These are phyloP conservation scores for Populus euphratica DNA, from an alignment of 345 rosid genomes.

Conservation along the genomic window DNA sequence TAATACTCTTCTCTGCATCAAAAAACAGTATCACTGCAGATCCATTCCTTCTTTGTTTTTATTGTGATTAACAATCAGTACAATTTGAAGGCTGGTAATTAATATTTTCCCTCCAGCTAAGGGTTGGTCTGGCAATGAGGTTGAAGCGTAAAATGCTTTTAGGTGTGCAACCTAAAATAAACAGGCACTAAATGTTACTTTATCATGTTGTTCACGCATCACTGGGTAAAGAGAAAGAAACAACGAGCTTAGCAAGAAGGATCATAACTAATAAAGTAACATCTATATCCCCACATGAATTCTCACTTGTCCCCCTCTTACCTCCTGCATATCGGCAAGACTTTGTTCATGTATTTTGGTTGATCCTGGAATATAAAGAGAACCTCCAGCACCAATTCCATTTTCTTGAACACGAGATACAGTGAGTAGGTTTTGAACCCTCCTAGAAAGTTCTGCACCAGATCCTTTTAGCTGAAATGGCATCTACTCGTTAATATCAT, in stretches of 20 bases:
- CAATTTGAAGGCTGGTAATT: background rate
- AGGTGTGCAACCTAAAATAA: too few relatives aligned
- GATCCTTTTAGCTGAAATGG: slow-evolving; percentile 85
- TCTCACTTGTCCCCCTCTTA: slow-evolving; percentile 13
- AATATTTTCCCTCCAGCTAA: background rate
- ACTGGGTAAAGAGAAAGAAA: background rate
- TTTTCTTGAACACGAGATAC: slow-evolving; percentile 74
- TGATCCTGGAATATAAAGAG: slow-evolving; percentile 82
- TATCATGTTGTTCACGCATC: background rate
- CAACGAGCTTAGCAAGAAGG: background rate
- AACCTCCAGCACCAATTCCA: slow-evolving; percentile 52
- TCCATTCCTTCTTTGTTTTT: background rate
- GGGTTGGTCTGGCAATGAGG: too few relatives aligned
- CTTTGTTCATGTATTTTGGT: slow-evolving; percentile 93
- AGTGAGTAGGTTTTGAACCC: slow-evolving; percentile 77
- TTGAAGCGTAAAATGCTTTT: too few relatives aligned
- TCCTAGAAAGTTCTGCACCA: slow-evolving; percentile 91
- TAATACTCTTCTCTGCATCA: background rate
- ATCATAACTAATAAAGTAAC: background rate
- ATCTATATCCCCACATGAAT: background rate
- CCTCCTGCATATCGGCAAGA: slow-evolving; percentile 96
- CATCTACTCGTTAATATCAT: slow-evolving; percentile 20
- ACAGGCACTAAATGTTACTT: background rate
- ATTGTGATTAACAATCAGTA: too few relatives aligned
- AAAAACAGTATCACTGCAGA: background rate